Conservation (phyloP, 2,329 filamentous ascomycete species). For the Hypoxylon sp. region DNA sequence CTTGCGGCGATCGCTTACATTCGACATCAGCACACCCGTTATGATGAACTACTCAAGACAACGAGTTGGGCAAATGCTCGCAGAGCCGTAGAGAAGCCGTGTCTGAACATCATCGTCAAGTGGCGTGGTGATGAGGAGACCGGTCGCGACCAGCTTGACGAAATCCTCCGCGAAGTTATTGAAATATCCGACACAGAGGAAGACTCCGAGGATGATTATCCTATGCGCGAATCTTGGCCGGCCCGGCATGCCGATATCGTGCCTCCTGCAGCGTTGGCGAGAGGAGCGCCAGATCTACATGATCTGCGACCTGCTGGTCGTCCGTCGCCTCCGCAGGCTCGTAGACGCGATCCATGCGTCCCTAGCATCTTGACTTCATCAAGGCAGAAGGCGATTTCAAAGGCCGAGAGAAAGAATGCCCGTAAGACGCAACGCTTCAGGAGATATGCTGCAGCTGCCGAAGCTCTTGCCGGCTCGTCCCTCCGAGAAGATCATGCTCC, state of each 20-base stretch:
- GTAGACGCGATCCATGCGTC: conserved; percentile 26
- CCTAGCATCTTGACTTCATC: conserved; percentile 31
- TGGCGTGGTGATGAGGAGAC: conserved; percentile 76
- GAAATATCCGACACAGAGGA: conserved; percentile 69
- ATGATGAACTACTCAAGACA: conserved; percentile 67
- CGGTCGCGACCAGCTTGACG: conserved; percentile 71
- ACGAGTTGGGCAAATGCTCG: conserved; percentile 66
- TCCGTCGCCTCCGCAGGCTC: conserved; percentile 9
- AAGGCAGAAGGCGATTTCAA: conserved; percentile 37
- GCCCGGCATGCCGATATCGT: conserved; percentile 19
- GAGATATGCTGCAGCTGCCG: conserved; percentile 47
- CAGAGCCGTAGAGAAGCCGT: conserved; percentile 66
- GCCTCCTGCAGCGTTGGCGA: conserved; percentile 19
- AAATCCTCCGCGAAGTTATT: conserved; percentile 71
- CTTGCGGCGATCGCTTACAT: conserved; percentile 72
- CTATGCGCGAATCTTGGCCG: conserved; percentile 31
- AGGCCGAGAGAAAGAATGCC: conserved; percentile 40
- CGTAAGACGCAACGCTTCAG: conserved; percentile 46
- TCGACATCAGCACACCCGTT: conserved; percentile 70
- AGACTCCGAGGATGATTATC: conserved; percentile 47
- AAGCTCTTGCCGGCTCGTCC: conserved; percentile 41
- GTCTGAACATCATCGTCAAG: conserved; percentile 72
- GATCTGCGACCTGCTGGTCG: conserved; percentile 1
- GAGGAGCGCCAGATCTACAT: conserved; percentile 14
- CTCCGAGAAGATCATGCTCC: conserved; percentile 22